These are phyloP conservation scores for Byssochlamys sp. DNA, from an alignment of 2,329 filamentous ascomycete genomes.

Conservation along the genomic window DNA sequence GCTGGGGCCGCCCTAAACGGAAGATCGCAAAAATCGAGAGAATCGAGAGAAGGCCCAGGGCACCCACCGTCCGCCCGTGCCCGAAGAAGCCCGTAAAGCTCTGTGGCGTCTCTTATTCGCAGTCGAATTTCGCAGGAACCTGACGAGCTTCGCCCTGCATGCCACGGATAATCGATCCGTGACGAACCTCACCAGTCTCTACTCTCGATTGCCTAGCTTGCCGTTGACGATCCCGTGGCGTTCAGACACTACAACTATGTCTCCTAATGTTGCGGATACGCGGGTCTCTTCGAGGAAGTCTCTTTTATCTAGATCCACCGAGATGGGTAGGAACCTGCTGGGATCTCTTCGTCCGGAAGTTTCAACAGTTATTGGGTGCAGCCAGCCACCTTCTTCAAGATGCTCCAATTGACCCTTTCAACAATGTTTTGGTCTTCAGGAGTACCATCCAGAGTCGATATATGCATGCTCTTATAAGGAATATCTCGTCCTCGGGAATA, in stretches of 20 bases:
- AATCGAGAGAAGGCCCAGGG: background rate
- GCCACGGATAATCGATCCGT: background rate
- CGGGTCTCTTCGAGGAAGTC: constrained; percentile 9
- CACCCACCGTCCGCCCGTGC: background rate
- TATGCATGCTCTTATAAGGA: background rate
- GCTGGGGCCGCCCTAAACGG: background rate
- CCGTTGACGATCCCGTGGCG: background rate
- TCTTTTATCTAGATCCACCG: constrained; percentile 17
- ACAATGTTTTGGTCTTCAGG: constrained; percentile 5
- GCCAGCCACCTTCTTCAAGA: constrained; percentile 16
- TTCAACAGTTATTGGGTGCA: constrained; percentile 21
- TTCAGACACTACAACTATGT: background rate
- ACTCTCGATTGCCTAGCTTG: background rate
- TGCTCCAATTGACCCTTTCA: constrained; percentile 14
- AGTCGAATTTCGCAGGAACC: background rate
- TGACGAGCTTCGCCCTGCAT: background rate
- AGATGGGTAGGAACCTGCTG: constrained; percentile 15
- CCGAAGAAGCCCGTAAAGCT: background rate
- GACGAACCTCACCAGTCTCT: background rate
- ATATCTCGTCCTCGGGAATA: background rate
- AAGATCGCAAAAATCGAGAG: background rate
- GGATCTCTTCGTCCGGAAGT: constrained; percentile 14
- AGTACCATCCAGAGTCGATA: background rate
- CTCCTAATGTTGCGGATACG: constrained; percentile 5
- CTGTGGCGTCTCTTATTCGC: background rate